A percentile compares a stretch with the other conserved stretches of the same genome.
phyloP scores from a whole-genome alignment of 345 rosid species.

The Hirschfeldia incana region DNA sequence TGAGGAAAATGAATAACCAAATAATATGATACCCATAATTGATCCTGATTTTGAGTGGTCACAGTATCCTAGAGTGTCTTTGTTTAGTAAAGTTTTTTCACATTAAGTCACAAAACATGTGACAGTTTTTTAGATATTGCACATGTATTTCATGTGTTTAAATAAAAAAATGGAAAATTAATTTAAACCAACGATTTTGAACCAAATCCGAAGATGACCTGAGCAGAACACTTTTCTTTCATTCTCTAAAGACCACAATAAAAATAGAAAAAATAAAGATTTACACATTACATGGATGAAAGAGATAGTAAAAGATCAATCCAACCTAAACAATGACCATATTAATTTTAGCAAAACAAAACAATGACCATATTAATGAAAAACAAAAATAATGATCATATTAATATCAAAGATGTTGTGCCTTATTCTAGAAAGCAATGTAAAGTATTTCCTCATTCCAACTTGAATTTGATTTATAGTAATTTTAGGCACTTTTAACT shows the following conservation, averaged over 20 bases:
- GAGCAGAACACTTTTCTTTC: background rate
- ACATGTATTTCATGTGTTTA: slow-evolving; percentile 6
- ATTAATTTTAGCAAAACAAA: too few species aligned
- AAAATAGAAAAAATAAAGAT: background rate
- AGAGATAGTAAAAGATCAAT: background rate
- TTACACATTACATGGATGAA: too few species aligned
- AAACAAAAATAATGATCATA: background rate
- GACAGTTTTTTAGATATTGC: background rate
- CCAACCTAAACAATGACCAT: background rate
- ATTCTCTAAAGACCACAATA: background rate
- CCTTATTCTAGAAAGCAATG: background rate
- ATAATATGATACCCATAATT: slow-evolving; percentile 16
- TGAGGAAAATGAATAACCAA: slow-evolving; percentile 23
- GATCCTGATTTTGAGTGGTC: slow-evolving; percentile 28
- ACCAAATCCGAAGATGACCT: too few species aligned
- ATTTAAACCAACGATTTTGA: background rate
- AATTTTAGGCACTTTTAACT: background rate
- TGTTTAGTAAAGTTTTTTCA: background rate
- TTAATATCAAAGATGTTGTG: background rate
- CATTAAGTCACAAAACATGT: background rate
- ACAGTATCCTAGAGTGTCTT: background rate
- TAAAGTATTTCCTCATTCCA: background rate
- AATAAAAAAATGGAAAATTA: background rate
- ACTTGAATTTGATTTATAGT: background rate
- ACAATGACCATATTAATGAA: too few species aligned